Evolutionary conservation across 345 rosid genomes (phyloP).

Genomic region (Linum tenue): DNA sequence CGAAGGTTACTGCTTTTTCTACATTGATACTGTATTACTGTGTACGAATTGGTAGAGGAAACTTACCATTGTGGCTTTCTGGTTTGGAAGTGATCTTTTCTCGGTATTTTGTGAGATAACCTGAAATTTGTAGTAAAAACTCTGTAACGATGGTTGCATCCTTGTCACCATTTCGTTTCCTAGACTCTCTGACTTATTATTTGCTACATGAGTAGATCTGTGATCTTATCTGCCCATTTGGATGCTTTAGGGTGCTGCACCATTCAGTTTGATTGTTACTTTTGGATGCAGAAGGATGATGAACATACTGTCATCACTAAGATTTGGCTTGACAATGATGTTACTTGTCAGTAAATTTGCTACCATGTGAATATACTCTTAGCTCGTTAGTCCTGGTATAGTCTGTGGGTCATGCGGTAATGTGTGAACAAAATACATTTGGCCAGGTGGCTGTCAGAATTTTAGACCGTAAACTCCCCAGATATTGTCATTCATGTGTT

Average conservation of each 20-base stretch:
- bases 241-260: too few relatives aligned
- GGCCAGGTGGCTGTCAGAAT: not conserved
- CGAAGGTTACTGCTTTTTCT: not conserved
- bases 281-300: not conserved
- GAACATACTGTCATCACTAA: too few relatives aligned
- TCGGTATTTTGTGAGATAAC: not conserved
- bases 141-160: not conserved
- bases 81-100: not conserved
- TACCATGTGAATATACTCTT: too few relatives aligned
- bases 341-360: too few relatives aligned
- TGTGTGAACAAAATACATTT: not conserved
- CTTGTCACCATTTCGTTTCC: too few relatives aligned
- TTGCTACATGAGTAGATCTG: too few relatives aligned
- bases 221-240: too few relatives aligned
- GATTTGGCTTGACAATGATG: too few relatives aligned
- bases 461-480: not conserved
- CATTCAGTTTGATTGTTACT: not conserved
- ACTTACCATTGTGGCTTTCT: not conserved
- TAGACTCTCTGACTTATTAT: too few relatives aligned
- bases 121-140: not conserved
- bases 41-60: not conserved
- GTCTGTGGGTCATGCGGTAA: not conserved
- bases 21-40: not conserved
- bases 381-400: too few relatives aligned
- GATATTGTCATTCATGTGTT: not conserved